Evolutionary conservation across 1,284 basidiomycete genomes (phyloP), one percentile per base, ranked within the genome.

Genomic region (Earliella scabrosa): DNA sequence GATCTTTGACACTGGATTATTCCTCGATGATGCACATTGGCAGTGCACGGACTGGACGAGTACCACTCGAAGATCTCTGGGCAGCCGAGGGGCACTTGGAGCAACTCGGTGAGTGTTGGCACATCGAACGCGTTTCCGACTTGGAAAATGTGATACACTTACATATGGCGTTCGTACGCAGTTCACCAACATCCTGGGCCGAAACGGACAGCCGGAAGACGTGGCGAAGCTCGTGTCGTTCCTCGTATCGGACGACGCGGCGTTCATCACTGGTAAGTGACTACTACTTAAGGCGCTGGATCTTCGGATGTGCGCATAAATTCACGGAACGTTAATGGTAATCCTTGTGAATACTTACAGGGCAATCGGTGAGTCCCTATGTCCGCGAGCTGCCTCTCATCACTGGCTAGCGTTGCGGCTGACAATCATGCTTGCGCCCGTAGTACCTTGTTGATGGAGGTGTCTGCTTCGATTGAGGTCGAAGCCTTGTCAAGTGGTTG

Each of bases 211-310:
- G 18, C 64, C 70, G 0, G 65, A 71, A n/a, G 67, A 75, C 45
- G 62, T 74, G 32, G 68, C 72, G 5, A 64, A 61, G 5, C 49
- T 76, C 9, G 74, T 76, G 2, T 74, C 73, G 0, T 76, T 64
- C 55, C 59, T 76, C 2, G 69, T 63, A 1, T 70, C 68, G 3
- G 55, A 66, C 10, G 71, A 70, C 31, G 61, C 72, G 0, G 51
- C 52, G 13, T 75, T 70, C 56, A 64, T 76, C 34, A 76, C 73
- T 6, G 75, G 74, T 71, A 24, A 13, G 46, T n/a, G n/a, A n/a
- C n/a, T 16, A 23, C 34, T 47, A 84, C 67, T 29, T 82, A 58
- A 8, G 41, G 27, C 13, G 13, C 7, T 31, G 6, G 29, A 31
- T 31, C 7, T 31, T 31, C 7, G n/a, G n/a, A n/a, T 31, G 29